These are phyloP conservation scores for Neurospora sp. DNA, from an alignment of 2,329 filamentous ascomycete genomes.

Conservation along the genomic window DNA sequence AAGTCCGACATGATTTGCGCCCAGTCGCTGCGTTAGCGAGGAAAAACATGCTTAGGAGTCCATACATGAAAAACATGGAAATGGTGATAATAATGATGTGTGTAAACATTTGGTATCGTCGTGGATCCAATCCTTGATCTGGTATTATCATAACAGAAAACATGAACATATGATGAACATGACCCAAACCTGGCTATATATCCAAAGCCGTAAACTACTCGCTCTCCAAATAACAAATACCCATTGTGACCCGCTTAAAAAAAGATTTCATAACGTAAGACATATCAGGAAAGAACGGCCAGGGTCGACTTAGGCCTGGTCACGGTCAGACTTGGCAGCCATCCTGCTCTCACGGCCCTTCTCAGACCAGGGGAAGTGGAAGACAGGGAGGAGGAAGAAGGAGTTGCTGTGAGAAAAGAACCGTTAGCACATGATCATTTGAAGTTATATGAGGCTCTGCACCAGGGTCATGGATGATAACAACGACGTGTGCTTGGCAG, in stretches of 20 bases:
- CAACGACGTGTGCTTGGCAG: slow-evolving; percentile 15
- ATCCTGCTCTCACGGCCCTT: slow-evolving; percentile 48
- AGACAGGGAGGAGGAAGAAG: slow-evolving; percentile 87
- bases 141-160: background rate
- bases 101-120: background rate
- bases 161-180: background rate
- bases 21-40: background rate
- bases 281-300: background rate
- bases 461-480: slow-evolving; percentile 8
- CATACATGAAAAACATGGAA: background rate
- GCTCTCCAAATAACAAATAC: background rate
- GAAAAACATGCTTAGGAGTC: background rate
- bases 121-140: background rate
- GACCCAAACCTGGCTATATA: background rate
- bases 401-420: slow-evolving; percentile 48
- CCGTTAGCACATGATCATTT: slow-evolving; percentile 23
- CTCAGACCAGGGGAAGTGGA: slow-evolving; percentile 91
- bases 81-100: background rate
- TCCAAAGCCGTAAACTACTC: background rate
- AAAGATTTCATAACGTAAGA: background rate
- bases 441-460: slow-evolving; percentile 3
- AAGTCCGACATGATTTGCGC: background rate
- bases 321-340: slow-evolving; percentile 9
- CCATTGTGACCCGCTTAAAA: background rate
- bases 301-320: background rate